Base-by-base conservation (phyloP, 495 filamentous ascomycete species). In the Aspergillus bertholletiae region DNA sequence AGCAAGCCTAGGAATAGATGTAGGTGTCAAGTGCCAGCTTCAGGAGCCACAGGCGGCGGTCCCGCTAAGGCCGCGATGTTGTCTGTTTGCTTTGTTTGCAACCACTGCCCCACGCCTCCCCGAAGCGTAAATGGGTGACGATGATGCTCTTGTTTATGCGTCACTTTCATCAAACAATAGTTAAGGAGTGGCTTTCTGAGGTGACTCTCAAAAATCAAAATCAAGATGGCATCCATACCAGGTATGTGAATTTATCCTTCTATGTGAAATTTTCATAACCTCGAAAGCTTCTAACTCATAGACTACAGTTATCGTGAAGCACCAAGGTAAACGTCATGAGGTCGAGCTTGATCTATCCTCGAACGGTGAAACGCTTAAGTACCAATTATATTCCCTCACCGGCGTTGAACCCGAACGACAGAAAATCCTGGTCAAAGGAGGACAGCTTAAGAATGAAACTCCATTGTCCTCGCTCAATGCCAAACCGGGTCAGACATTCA, bases 391-490 rank as follows among this genome's bases (percentile, higher is more conserved):
- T 72, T 96, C 92, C 49, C 75, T 98, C 11, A 98, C 94, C 21
- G 90, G 90, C 49, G 95, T 98, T 64, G 94, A 97, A 63, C 94
- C 94, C 52, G 91, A 94, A 39, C 87, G 93, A 37, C 95, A 97
- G 69, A 97, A 97, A 78, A 88, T 98, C 53, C 70, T 98, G 30
- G 80, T 96, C 63, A 97, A 96, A 72, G 91, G 92, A 61, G 89
- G 89, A 49, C 89, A 94, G 68, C 83, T 98, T 49, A 98, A 96
- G 70, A 89, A 98, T 86, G 94, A 97, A 58, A 87, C 90, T 34
- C 86, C 88, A 45, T 80, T 98, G 65, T 87, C 86, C 58, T 88
- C 82, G 55, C 79, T 97, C 54, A 86, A 85, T 51, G 81, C 94
- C 56, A 97, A 96, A 77, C 79, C 88, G 7, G 87, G 89, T 46